phyloP scores from a whole-genome alignment of 805 yeast species.

The Torulaspora franciscae region DNA sequence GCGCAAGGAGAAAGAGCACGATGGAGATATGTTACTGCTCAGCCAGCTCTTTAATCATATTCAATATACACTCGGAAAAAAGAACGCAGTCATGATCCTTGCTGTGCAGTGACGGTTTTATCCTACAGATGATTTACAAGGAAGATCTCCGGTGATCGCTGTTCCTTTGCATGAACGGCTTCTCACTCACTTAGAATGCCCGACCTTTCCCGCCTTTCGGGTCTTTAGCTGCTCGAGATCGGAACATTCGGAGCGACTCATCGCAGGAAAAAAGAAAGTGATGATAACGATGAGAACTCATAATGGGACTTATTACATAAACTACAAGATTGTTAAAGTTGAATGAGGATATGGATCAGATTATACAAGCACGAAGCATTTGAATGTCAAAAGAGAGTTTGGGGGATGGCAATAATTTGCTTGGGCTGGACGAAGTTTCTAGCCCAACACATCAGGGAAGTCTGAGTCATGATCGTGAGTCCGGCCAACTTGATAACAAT shows the following conservation, averaged over 20 bases:
- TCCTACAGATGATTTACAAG: conserved; percentile 70
- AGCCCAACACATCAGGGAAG: background rate
- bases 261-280: too few relatives aligned
- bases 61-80: conserved; percentile 47
- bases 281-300: background rate
- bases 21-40: conserved; percentile 19
- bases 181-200: conserved; percentile 34
- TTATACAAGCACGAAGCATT: background rate
- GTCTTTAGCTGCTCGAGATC: too few relatives aligned
- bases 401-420: conserved; percentile 1
- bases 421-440: background rate
- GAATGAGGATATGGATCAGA: background rate
- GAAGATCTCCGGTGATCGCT: conserved; percentile 45
- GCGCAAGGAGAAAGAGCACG: conserved; percentile 17
- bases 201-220: too few relatives aligned
- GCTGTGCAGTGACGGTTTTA: conserved; percentile 38
- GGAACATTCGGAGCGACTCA: too few relatives aligned
- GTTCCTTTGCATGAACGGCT: conserved; percentile 53
- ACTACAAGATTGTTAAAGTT: too few relatives aligned
- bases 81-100: conserved; percentile 42
- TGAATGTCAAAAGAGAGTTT: conserved; percentile 3
- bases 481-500: too few relatives aligned
- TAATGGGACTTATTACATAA: too few relatives aligned
- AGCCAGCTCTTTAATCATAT: conserved; percentile 23
- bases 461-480: background rate